phyloP scores from a whole-genome alignment of 176 grass and related monocot genomes.

The Carex littledalei region DNA sequence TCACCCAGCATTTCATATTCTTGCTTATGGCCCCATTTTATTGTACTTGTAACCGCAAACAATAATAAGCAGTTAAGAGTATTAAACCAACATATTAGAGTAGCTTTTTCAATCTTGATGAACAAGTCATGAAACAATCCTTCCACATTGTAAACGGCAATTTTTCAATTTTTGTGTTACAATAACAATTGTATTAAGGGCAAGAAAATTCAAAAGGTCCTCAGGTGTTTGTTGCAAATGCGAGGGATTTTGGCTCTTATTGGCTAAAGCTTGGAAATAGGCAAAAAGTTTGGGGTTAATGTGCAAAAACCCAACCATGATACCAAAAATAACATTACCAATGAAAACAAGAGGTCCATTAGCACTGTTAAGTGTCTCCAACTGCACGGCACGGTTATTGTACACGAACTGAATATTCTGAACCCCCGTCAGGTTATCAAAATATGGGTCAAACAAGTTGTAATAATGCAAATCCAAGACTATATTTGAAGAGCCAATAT shows the following conservation, averaged over 20 bases:
- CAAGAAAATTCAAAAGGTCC: background rate
- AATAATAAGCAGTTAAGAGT: background rate
- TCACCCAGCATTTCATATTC: background rate
- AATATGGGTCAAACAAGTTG: conserved; percentile 73
- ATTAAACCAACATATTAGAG: background rate
- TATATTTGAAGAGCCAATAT: conserved; percentile 51
- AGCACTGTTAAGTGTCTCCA: conserved; percentile 45
- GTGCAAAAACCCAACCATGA: background rate
- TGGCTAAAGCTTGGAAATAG: background rate
- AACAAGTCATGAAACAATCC: background rate
- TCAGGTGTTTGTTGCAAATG: background rate
- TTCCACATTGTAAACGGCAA: background rate
- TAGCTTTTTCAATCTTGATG: background rate
- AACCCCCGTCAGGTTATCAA: conserved; percentile 44
- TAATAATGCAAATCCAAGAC: conserved; percentile 91
- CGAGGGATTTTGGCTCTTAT: background rate
- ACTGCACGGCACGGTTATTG: conserved; percentile 46
- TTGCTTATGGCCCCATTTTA: background rate
- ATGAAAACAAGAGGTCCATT: conserved; percentile 87
- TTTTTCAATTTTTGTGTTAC: background rate
- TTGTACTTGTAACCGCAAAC: background rate
- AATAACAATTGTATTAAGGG: background rate
- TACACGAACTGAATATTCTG: conserved; percentile 79
- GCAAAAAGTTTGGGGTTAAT: background rate
- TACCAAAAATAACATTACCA: conserved; percentile 41